Evolutionary conservation across 352 stramenopile species (phyloP), one percentile per base, ranked within the genome.

Genomic region (Thraustotheca clavata): DNA sequence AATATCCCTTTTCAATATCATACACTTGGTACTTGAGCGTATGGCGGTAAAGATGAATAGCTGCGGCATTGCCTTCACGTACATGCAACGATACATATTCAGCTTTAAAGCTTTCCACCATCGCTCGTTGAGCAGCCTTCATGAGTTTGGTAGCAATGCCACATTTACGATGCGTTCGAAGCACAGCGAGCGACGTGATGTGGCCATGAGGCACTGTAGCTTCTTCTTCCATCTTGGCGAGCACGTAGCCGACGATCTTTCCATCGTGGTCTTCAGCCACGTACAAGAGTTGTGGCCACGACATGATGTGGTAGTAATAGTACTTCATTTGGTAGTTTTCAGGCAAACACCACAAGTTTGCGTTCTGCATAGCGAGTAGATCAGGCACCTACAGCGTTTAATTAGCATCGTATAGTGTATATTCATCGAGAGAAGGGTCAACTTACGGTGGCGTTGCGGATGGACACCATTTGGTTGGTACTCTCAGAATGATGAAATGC

Each of bases 291-390:
- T 99, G 96, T 34, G 97, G 97, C 97, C 97, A 99, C 59, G 94
- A 95, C 62, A 99, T 89, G 67, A 99, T 90, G 75, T 99, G 97
- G 85, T 99, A 99, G 68, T 98, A 98, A 77, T 99, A 99, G 77
- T 99, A 99, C 75, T 99, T 98, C 88, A 99, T 97, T 80, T 98
- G 94, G 76, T 99, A 99, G 77, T 99, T 99, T 74, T 99, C 97
- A 2, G 97, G 97, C 49, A 99, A 83, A 80, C 97, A 99, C 94
- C 96, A 99, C 33, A 99, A 79, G 76, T 99, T 99, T 54, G 95
- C 96, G 52, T 96, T 98, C 76, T 99, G 96, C 86, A 99, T 99
- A 73, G 98, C 88, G 31, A 99, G 70, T 49, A 99, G 78, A 80
- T 99, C 97, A 55, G 92, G 75, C 35, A 89, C 84, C 87, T 96